Conservation (phyloP, 805 yeast species). For the Starmerella gropengiesseri region DNA sequence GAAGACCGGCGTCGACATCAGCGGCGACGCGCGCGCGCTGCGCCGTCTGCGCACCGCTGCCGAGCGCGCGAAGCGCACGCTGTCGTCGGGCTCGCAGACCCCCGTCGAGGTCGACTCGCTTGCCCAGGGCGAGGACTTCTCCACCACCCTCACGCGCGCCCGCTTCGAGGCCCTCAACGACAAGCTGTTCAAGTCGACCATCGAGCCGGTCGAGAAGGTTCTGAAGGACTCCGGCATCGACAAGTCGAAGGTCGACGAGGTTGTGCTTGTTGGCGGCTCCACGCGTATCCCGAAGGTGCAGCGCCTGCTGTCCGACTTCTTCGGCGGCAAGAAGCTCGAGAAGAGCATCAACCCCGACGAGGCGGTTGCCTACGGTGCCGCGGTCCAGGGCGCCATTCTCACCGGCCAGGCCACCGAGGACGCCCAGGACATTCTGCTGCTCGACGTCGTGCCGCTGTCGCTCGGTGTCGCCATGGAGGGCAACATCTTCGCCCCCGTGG, state of each 20-base stretch:
- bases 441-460: conserved; percentile 97
- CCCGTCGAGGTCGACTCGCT: conserved; percentile 94
- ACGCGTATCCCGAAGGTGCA: conserved; percentile 98
- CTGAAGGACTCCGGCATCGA: conserved; percentile 81
- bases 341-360: conserved; percentile 98
- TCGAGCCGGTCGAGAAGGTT: conserved; percentile 91
- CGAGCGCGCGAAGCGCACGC: conserved; percentile 98
- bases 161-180: conserved; percentile 95
- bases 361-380: conserved; percentile 99
- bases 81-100: conserved; percentile 92
- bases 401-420: conserved; percentile 85
- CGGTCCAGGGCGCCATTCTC: conserved; percentile 97
- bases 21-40: conserved; percentile 85
- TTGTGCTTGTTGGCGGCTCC: conserved; percentile 96
- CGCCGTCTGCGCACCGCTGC: conserved; percentile 98
- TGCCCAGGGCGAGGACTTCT: conserved; percentile 91
- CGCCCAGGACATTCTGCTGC: conserved; percentile 87
- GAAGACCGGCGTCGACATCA: conserved; percentile 86
- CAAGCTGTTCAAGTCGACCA: conserved; percentile 82
- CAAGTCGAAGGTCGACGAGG: conserved; percentile 81
- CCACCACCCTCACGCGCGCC: conserved; percentile 89
- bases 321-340: conserved; percentile 93
- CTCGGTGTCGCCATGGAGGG: conserved; percentile 99
- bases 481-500: conserved; percentile 97
- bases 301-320: conserved; percentile 85